Evolutionary conservation across 2,329 filamentous ascomycete genomes (phyloP), one percentile per base, ranked within the genome.

Genomic region (Aspergillus sp.): DNA sequence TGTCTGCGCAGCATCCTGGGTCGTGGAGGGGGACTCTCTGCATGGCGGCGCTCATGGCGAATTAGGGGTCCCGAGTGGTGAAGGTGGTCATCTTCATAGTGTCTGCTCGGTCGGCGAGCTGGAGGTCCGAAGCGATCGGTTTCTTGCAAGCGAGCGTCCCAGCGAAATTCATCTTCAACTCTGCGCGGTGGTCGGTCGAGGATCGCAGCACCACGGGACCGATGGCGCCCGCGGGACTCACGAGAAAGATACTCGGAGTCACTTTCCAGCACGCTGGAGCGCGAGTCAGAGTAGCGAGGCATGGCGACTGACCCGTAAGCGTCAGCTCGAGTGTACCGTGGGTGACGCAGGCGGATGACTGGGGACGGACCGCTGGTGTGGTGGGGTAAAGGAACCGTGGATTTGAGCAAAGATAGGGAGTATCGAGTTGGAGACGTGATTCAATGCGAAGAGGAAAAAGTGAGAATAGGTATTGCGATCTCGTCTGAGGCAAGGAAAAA

Each of bases 1-100:
- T 96, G 93, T 48, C 93, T 87, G 61, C 93, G 87, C 54, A 95
- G 72, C 65, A 93, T 83, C 31, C 83, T 82, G 2, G 92, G 93
- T 50, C 90, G 84, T 38, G 84, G 83, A 50, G 81, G 80, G 48
- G 82, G 78, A 57, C 82, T 78, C 3, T 84, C 85, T 9, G 85
- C 84, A 34, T 85, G 84, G 57, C 84, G 82, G 61, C 87, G 86
- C 55, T 85, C 81, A 50, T 84, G 86, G 56, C 86, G 84, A 61
- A 80, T 84, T 66, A 88, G 76, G 7, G 84, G 82, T 59, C 82
- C 82, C 59, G 82, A 83, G 30, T 78, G 28, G 75, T 80, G 66
- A 74, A 80, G 71, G 57, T 77, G 76, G 60, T 77, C 77, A 63
- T 77, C 75, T 54, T 81, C 77, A 57, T 80, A 81, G 54, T 72